A percentile compares a stretch with the other conserved stretches of the same genome.
Conservation (phyloP, 305 asterid species). For the Fraxinus greggii region DNA sequence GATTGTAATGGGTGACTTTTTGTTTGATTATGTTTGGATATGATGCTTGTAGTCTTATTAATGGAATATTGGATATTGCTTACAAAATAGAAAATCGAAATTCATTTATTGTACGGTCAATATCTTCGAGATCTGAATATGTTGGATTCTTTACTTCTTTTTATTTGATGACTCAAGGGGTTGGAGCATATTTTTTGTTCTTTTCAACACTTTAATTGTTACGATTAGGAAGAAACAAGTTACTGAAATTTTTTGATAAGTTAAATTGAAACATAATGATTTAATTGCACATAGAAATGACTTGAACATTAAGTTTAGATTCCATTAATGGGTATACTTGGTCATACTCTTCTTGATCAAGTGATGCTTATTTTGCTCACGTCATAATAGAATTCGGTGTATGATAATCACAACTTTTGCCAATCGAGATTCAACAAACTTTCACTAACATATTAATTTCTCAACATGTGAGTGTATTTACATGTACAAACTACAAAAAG, state of each 20-base stretch:
- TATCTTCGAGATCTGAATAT: not conserved
- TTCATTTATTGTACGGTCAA: not conserved
- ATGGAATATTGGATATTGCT: not conserved
- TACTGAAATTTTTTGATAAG: no score
- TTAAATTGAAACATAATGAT: no score
- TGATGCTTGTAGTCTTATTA: not conserved
- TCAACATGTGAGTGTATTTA: no score
- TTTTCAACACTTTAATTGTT: not conserved
- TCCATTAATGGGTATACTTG: not conserved
- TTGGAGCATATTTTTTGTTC: not conserved
- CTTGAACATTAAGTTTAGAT: no score
- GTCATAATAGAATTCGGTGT: no score
- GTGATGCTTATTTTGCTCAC: no score
- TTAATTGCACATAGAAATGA: not conserved
- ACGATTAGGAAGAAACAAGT: no score
- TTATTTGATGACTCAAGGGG: not conserved
- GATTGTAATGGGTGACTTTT: not conserved
- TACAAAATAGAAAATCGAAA: not conserved
- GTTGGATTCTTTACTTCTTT: not conserved
- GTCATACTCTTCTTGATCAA: not conserved
- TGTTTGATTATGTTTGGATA: slow-evolving; percentile 11
- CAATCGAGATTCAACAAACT: not conserved
- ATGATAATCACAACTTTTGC: no score
- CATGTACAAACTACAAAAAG: no score
- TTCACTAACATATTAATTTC: not conserved